Conservation (phyloP, 225 moss, liverwort and hornwort species). For the Ulota crispa region DNA sequence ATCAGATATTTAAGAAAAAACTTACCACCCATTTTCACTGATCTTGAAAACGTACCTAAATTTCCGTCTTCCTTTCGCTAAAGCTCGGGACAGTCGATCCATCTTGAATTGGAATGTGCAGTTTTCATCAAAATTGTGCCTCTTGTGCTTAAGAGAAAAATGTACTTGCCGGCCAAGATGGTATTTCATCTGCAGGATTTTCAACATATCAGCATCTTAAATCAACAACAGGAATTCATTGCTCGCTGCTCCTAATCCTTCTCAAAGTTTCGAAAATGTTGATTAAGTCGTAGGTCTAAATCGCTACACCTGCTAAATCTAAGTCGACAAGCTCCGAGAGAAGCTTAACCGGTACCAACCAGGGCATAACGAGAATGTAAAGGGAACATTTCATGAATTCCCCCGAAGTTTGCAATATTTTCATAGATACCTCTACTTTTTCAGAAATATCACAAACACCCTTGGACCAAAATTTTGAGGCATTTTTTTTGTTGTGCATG, state of each 20-base stretch:
- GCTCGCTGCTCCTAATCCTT: neutral
- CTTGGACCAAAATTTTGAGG: too few relatives aligned
- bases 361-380: too few relatives aligned
- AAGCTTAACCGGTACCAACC: too few relatives aligned
- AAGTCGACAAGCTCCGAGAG: neutral
- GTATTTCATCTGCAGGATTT: conserved; percentile 47
- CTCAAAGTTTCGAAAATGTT: neutral
- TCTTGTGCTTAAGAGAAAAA: conserved; percentile 59
- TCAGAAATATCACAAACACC: too few relatives aligned
- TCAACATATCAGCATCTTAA: neutral
- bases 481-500: too few relatives aligned
- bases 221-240: neutral
- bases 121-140: conserved; percentile 49
- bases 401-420: too few relatives aligned
- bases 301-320: neutral
- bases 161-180: conserved; percentile 49
- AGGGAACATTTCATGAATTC: too few relatives aligned
- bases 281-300: neutral
- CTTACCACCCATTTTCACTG: neutral
- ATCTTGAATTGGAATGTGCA: conserved; percentile 67
- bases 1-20: neutral
- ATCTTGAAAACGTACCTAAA: conserved; percentile 44
- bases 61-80: conserved; percentile 65
- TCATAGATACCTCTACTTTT: too few relatives aligned
- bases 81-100: conserved; percentile 63